Evolutionary conservation across 73 alveolate genomes (phyloP).

Genomic region (Durusdinium trenchii): DNA sequence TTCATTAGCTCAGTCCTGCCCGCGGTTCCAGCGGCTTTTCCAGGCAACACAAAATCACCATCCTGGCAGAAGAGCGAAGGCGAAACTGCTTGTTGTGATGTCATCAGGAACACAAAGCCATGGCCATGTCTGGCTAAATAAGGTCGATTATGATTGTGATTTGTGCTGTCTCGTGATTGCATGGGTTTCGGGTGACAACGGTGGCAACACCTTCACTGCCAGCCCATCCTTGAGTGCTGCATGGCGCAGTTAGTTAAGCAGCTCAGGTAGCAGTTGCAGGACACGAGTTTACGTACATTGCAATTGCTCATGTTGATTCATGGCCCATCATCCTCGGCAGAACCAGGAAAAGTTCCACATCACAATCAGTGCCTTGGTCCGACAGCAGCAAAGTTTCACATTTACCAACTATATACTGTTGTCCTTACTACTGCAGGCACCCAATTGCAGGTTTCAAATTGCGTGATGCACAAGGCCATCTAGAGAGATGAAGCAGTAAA

Average conservation of each 20-base stretch:
- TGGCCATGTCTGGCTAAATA: too few species aligned
- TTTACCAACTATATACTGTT: too few species aligned
- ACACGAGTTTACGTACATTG: background rate
- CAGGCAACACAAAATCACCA: slow-evolving; percentile 91
- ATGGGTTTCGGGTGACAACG: too few species aligned
- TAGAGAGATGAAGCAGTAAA: too few species aligned
- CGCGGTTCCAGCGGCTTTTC: slow-evolving; percentile 87
- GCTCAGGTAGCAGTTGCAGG: background rate
- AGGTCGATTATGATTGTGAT: background rate
- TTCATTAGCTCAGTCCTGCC: slow-evolving; percentile 37
- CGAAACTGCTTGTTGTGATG: background rate
- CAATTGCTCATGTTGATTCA: background rate
- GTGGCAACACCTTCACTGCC: too few species aligned
- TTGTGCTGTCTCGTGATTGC: background rate
- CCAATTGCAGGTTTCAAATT: too few species aligned
- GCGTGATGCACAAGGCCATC: too few species aligned
- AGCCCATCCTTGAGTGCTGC: background rate
- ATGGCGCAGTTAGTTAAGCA: background rate
- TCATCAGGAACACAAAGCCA: background rate
- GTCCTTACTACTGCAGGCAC: too few species aligned
- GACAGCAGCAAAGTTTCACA: too few species aligned
- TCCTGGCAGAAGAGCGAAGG: slow-evolving; percentile 19
- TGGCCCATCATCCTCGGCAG: slow-evolving; percentile 30
- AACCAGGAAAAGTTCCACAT: slow-evolving; percentile 89
- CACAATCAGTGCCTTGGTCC: slow-evolving; percentile 81